Conservation (phyloP, 192 early-diverging fungal genomes). For the Gamsiella multidivaricata region DNA sequence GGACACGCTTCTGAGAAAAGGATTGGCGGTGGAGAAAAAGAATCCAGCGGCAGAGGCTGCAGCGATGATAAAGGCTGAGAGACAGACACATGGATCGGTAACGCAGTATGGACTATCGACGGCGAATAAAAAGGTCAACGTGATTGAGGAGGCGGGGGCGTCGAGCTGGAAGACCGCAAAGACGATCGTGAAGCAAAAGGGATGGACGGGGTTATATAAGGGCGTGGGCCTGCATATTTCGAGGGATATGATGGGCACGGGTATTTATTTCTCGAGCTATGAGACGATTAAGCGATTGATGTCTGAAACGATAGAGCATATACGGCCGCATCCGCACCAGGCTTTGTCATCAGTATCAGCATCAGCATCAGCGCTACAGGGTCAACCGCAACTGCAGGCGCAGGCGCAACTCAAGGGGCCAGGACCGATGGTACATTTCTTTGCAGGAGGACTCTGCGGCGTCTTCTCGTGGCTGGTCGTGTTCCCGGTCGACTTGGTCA, state of each 20-base stretch:
- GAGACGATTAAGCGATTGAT: slow-evolving; percentile 66
- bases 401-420: slow-evolving; percentile 43
- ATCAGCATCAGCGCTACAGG: not conserved
- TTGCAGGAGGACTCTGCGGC: slow-evolving; percentile 82
- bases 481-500: slow-evolving; percentile 83
- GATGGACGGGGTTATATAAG: slow-evolving; percentile 58
- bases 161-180: slow-evolving; percentile 66
- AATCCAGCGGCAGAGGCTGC: not conserved
- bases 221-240: slow-evolving; percentile 57
- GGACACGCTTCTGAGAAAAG: slow-evolving; percentile 33
- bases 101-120: slow-evolving; percentile 19
- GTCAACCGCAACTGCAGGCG: not conserved
- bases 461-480: slow-evolving; percentile 82
- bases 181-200: slow-evolving; percentile 61
- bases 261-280: slow-evolving; percentile 79
- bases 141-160: slow-evolving; percentile 43
- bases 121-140: too few relatives aligned
- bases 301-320: slow-evolving; percentile 55
- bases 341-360: slow-evolving; percentile 3
- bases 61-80: slow-evolving; percentile 2
- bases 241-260: slow-evolving; percentile 76
- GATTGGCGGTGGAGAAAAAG: slow-evolving; percentile 34
- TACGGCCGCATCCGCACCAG: slow-evolving; percentile 15
- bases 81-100: slow-evolving; percentile 36
- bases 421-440: slow-evolving; percentile 76